Conservation (phyloP, 2,329 filamentous ascomycete genomes). For the Mariannaea sp. region DNA sequence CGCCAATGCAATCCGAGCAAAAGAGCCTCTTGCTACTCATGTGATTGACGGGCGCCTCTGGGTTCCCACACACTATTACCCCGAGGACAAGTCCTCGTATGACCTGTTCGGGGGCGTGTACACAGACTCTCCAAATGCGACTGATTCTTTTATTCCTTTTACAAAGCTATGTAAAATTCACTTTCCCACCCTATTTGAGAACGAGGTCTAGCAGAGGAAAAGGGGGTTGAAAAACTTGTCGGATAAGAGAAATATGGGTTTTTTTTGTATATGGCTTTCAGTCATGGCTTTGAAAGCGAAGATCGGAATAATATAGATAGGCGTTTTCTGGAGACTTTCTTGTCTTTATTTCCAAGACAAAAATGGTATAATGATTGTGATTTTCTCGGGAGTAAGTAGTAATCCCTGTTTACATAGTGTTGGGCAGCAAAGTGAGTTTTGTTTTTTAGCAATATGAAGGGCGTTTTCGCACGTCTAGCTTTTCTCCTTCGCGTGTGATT, state of each 20-base stretch:
- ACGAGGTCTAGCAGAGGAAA: background rate
- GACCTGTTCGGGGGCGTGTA: background rate
- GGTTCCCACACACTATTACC: slow-evolving; percentile 15
- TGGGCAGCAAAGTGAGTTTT: no score
- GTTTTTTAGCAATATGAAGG: no score
- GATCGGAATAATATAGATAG: background rate
- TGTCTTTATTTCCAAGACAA: background rate
- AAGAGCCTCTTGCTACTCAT: slow-evolving; percentile 11
- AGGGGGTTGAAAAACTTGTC: background rate
- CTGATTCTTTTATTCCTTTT: background rate
- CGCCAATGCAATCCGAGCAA: background rate
- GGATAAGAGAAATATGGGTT: background rate
- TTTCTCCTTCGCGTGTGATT: no score
- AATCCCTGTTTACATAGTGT: no score
- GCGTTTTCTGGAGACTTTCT: background rate
- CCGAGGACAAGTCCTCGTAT: background rate
- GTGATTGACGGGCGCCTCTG: slow-evolving; percentile 28
- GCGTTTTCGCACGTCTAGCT: no score
- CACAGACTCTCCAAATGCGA: background rate
- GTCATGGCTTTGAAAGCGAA: background rate
- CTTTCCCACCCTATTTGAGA: background rate
- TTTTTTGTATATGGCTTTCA: background rate
- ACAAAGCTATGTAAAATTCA: background rate
- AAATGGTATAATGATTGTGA: background rate
- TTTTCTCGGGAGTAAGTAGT: no score